Conservation (phyloP, 805 yeast genomes). For the Starmerella floricola region DNA sequence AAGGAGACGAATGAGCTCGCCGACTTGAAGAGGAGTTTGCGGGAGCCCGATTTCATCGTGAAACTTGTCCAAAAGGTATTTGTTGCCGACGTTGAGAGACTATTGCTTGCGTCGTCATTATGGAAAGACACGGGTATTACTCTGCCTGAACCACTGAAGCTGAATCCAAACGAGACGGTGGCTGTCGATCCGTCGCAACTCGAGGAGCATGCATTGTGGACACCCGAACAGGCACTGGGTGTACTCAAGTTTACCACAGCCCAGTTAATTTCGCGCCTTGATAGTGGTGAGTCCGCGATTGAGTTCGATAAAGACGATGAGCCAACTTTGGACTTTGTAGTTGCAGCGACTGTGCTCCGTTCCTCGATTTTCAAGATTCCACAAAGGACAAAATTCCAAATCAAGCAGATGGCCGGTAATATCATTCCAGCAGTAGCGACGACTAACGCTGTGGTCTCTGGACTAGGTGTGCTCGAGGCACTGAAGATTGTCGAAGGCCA, state of each 20-base stretch:
- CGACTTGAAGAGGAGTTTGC: constrained; percentile 25
- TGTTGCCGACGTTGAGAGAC: constrained; percentile 62
- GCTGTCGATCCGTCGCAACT: constrained; percentile 26
- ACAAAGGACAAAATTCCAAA: constrained; percentile 65
- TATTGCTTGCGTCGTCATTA: constrained; percentile 49
- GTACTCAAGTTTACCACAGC: constrained; percentile 43
- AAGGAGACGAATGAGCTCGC: constrained; percentile 31
- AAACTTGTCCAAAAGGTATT: constrained; percentile 39
- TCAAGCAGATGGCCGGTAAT: constrained; percentile 90
- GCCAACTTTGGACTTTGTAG: constrained; percentile 80
- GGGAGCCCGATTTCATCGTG: constrained; percentile 28
- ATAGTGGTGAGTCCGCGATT: constrained; percentile 31
- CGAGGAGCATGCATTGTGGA: constrained; percentile 43
- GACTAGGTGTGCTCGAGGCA: constrained; percentile 67
- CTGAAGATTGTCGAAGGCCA: constrained; percentile 37
- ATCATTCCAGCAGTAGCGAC: constrained; percentile 98
- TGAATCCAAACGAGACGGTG: constrained; percentile 20
- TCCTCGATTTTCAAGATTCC: constrained; percentile 81
- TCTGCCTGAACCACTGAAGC: constrained; percentile 52
- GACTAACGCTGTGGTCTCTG: constrained; percentile 90
- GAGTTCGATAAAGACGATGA: constrained; percentile 88
- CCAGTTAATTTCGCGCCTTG: constrained; percentile 40
- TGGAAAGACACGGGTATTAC: constrained; percentile 58
- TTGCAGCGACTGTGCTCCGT: constrained; percentile 79
- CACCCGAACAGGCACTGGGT: constrained; percentile 46